Evolutionary conservation across 805 yeast species (phyloP).

Genomic region (Komagataella populi): DNA sequence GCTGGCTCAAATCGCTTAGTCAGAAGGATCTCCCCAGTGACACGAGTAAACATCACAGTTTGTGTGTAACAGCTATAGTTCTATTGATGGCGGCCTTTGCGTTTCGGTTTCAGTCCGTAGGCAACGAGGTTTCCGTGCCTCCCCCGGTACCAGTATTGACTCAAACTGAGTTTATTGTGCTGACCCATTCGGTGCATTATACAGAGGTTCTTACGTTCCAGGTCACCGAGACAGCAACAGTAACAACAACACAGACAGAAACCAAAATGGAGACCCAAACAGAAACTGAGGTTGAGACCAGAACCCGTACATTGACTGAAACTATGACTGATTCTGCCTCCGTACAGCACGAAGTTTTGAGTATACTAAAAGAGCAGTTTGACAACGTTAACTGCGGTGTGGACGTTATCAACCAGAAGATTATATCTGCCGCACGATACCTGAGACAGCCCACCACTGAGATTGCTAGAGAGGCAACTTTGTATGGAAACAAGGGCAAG

Average conservation of each 20-base stretch:
- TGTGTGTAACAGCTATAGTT: not conserved
- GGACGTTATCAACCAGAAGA: not conserved
- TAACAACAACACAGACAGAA: not conserved
- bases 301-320: not conserved
- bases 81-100: not conserved
- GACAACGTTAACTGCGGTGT: not conserved
- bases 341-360: not conserved
- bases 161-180: not conserved
- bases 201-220: constrained; percentile 3
- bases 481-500: not conserved
- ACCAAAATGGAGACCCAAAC: not conserved
- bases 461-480: not conserved
- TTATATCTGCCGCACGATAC: not conserved
- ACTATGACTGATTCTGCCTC: not conserved
- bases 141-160: not conserved
- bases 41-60: not conserved
- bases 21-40: not conserved
- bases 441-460: not conserved
- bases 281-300: not conserved
- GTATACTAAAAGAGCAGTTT: not conserved
- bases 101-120: not conserved
- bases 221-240: not conserved
- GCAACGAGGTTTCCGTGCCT: not conserved
- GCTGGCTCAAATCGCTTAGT: not conserved
- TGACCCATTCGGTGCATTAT: not conserved